Conservation (phyloP, 208 protist species). For the Dictyostelium gargantuum region DNA sequence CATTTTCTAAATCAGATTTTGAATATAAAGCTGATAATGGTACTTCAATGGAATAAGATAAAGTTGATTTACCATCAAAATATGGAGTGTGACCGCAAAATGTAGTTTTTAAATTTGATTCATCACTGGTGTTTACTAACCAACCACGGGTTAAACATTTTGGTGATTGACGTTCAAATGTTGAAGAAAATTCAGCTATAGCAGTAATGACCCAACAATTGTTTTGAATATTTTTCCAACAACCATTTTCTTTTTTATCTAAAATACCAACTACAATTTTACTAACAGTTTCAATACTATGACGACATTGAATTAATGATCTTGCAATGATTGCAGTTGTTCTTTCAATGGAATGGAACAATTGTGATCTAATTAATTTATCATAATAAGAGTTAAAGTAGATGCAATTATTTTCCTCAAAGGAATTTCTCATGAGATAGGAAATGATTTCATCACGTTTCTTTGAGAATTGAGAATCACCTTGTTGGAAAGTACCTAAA, state of each 20-base stretch:
- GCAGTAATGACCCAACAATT: constrained; percentile 37
- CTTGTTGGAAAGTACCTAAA: background rate
- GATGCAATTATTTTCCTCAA: background rate
- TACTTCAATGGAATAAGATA: constrained; percentile 29
- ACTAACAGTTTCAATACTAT: background rate
- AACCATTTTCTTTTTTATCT: constrained; percentile 18
- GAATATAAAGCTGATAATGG: constrained; percentile 12
- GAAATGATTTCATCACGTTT: constrained; percentile 42
- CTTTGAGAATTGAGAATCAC: background rate
- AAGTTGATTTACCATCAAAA: constrained; percentile 54
- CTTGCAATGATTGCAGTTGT: constrained; percentile 15
- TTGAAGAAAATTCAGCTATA: background rate
- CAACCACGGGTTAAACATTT: constrained; percentile 32
- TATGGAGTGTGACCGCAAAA: constrained; percentile 47
- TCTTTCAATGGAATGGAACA: constrained; percentile 32
- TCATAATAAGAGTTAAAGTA: constrained; percentile 33
- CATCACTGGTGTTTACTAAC: background rate
- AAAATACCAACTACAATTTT: constrained; percentile 1
- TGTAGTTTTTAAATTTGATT: background rate
- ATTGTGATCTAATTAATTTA: constrained; percentile 5
- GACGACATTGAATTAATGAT: constrained; percentile 4
- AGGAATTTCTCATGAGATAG: background rate
- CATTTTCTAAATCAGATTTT: background rate
- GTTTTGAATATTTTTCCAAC: constrained; percentile 46
- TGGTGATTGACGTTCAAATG: background rate